Percentiles rank a stretch among this genome's conserved stretches.
These are phyloP conservation scores for Cryptomeria japonica DNA, from an alignment of 75 land plant species.

Conservation along the genomic window DNA sequence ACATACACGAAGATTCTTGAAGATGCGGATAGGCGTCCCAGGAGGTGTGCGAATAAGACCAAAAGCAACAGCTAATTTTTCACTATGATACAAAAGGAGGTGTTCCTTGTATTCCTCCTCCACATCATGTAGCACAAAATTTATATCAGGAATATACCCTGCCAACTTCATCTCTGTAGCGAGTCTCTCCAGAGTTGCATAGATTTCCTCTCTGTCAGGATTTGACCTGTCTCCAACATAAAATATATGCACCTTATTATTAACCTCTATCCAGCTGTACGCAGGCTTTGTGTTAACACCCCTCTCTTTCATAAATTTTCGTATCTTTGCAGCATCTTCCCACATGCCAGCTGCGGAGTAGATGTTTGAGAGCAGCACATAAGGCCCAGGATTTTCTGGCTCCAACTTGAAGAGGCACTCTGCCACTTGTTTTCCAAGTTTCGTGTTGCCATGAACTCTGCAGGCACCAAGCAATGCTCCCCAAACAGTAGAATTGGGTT, in stretches of 20 bases:
- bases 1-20: constrained; percentile 11
- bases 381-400: constrained; percentile 12
- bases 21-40: neutral
- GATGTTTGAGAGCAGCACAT: constrained; percentile 18
- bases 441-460: constrained; percentile 12
- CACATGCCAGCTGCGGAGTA: constrained; percentile 20
- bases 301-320: constrained; percentile 11
- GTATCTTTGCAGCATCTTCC: constrained; percentile 15
- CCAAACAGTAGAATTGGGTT: constrained; percentile 22
- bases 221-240: neutral
- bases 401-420: constrained; percentile 13
- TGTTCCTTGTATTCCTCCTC: neutral
- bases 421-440: constrained; percentile 21
- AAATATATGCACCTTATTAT: constrained; percentile 7
- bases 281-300: neutral
- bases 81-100: neutral
- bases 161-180: neutral
- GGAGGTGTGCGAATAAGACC: constrained; percentile 1
- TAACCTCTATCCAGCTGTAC: constrained; percentile 10
- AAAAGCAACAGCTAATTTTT: constrained; percentile 3
- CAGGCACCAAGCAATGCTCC: constrained; percentile 38
- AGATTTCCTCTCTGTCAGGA: neutral
- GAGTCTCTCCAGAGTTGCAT: neutral
- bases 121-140: constrained; percentile 4
- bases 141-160: constrained; percentile 12